phyloP scores from a whole-genome alignment of 768 basidiomycete species.

The Mycena olivaceomarginata region DNA sequence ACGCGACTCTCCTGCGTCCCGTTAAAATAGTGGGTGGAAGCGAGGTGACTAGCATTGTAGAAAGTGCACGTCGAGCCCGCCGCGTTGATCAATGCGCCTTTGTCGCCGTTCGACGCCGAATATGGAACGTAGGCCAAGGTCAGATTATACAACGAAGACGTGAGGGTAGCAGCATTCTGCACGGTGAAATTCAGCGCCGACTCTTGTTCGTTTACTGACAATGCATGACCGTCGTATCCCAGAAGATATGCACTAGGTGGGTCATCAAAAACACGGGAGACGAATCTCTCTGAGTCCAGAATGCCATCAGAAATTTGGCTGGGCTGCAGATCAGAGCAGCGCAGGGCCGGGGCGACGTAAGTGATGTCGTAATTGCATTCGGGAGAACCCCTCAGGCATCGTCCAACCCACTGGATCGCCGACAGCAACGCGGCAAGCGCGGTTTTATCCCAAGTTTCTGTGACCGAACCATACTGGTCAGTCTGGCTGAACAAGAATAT shows the following conservation, averaged over 20 bases:
- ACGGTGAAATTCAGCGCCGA: slow-evolving; percentile 30
- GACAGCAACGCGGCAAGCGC: slow-evolving; percentile 20
- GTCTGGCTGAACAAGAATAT: not conserved
- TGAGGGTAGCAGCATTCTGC: not conserved
- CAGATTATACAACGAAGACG: not conserved
- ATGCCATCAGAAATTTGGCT: slow-evolving; percentile 26
- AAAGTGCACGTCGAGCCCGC: slow-evolving; percentile 23
- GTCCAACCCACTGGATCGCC: slow-evolving; percentile 19
- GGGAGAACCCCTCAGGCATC: slow-evolving; percentile 34
- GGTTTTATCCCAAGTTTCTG: slow-evolving; percentile 18
- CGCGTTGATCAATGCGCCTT: slow-evolving; percentile 3
- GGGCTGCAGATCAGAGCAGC: slow-evolving; percentile 24
- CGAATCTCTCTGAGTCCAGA: not conserved
- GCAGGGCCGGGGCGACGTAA: slow-evolving; percentile 29
- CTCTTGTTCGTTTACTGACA: not conserved
- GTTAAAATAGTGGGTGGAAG: slow-evolving; percentile 18
- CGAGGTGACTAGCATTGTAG: slow-evolving; percentile 20
- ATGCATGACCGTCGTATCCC: slow-evolving; percentile 20
- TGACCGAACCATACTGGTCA: slow-evolving; percentile 2
- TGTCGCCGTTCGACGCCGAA: not conserved
- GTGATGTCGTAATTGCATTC: slow-evolving; percentile 34
- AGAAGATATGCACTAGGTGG: slow-evolving; percentile 28
- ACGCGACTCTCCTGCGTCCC: slow-evolving; percentile 22
- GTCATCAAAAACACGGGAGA: slow-evolving; percentile 19
- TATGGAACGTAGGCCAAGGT: slow-evolving; percentile 30